Percentiles rank a stretch among this genome's conserved stretches.
These are phyloP conservation scores for Podila epigama DNA, from an alignment of 192 early-diverging fungal species.

Conservation along the genomic window DNA sequence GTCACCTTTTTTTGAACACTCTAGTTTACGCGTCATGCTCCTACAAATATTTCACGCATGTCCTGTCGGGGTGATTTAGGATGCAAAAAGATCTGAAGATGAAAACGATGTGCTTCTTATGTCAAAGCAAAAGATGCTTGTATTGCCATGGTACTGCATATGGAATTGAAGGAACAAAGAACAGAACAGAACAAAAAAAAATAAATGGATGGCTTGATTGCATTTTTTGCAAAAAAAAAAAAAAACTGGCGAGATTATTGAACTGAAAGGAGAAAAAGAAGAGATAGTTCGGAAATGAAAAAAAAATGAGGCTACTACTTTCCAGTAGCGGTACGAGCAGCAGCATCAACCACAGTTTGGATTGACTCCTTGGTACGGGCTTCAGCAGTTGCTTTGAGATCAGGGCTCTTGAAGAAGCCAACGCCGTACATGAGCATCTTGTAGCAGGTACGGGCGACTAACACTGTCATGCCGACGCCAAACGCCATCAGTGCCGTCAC, in stretches of 20 bases:
- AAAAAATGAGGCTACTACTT: not conserved
- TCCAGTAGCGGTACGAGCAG: not conserved
- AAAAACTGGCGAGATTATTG: too few species aligned
- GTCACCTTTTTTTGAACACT: too few species aligned
- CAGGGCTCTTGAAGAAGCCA: conserved; percentile 70
- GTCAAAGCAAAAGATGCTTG: not conserved
- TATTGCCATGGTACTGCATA: too few species aligned
- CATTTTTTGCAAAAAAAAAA: not conserved
- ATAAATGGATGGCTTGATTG: not conserved
- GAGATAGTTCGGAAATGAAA: not conserved
- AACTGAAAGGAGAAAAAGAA: not conserved
- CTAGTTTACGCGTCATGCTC: too few species aligned
- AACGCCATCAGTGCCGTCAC: conserved; percentile 9
- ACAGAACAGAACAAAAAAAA: not conserved
- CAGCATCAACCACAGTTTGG: not conserved
- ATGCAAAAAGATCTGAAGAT: too few species aligned
- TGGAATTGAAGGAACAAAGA: not conserved
- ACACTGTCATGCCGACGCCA: conserved; percentile 52
- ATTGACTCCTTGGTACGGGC: not conserved
- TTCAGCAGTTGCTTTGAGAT: not conserved
- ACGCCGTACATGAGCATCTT: conserved; percentile 54
- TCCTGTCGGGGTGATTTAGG: too few species aligned
- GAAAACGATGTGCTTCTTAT: not conserved
- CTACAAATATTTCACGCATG: too few species aligned
- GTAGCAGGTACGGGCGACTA: conserved; percentile 41